phyloP scores from a whole-genome alignment of 225 moss, liverwort and hornwort genomes.

The Bryum argenteum region DNA sequence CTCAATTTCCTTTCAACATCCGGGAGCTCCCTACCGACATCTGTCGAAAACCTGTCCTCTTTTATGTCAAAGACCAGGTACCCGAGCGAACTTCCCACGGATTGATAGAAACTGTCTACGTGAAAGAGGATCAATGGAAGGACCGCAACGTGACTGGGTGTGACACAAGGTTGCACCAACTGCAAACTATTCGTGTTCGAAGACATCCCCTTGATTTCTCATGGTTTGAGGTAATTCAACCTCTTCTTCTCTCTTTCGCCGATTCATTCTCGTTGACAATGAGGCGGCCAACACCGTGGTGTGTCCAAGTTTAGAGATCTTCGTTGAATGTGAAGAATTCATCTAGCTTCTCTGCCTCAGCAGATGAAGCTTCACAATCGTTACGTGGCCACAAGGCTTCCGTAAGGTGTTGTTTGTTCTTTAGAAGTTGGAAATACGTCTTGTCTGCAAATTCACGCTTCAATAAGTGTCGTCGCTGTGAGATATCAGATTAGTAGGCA shows the following conservation, averaged over 20 bases:
- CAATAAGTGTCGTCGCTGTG: neutral
- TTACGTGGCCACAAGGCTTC: neutral
- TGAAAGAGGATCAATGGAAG: constrained; percentile 32
- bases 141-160: constrained; percentile 43
- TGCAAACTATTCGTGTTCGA: constrained; percentile 43
- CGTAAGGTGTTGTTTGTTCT: too few species aligned
- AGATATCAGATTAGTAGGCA: neutral
- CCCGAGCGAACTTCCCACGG: constrained; percentile 21
- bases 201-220: constrained; percentile 45
- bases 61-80: constrained; percentile 41
- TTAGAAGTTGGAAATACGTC: too few species aligned
- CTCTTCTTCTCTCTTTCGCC: neutral
- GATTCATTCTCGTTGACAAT: neutral
- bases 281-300: neutral
- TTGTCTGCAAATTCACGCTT: too few species aligned
- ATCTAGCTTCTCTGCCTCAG: too few species aligned
- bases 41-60: constrained; percentile 66
- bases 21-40: constrained; percentile 55
- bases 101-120: constrained; percentile 43
- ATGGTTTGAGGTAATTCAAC: constrained; percentile 53
- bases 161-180: constrained; percentile 40
- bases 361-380: neutral
- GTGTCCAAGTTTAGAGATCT: neutral
- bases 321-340: too few species aligned
- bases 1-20: constrained; percentile 76